Conservation (phyloP, 2,329 filamentous ascomycete species). For the Trichoderma breve region DNA sequence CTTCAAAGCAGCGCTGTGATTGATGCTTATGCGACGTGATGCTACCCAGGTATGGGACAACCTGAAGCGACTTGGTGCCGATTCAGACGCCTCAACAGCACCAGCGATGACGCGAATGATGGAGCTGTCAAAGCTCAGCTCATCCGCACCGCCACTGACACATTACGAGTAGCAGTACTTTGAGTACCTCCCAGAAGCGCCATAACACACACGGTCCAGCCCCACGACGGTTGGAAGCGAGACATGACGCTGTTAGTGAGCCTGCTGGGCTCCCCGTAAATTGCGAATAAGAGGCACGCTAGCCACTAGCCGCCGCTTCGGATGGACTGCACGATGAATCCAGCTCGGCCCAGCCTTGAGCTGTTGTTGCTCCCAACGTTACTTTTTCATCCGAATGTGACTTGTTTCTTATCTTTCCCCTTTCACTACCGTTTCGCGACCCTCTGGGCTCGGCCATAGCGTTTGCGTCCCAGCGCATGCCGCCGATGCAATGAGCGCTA, state of each 20-base stretch:
- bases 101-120: neutral
- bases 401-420: neutral
- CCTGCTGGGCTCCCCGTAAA: neutral
- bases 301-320: slow-evolving; percentile 12
- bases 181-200: neutral
- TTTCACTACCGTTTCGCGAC: neutral
- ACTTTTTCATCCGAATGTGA: neutral
- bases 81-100: neutral
- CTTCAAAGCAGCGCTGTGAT: neutral
- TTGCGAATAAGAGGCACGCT: neutral
- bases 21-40: neutral
- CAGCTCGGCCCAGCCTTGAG: neutral
- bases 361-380: neutral
- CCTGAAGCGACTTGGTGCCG: neutral
- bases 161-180: neutral
- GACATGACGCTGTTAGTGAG: neutral
- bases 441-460: neutral
- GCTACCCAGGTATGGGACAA: neutral
- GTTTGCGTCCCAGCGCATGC: neutral
- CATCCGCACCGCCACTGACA: neutral
- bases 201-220: neutral
- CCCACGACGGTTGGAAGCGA: neutral
- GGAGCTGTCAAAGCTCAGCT: neutral
- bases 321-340: slow-evolving; percentile 1
- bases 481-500: neutral